These are phyloP conservation scores for Neonectria sp. DNA, from an alignment of 2,329 filamentous ascomycete species.

Conservation along the genomic window DNA sequence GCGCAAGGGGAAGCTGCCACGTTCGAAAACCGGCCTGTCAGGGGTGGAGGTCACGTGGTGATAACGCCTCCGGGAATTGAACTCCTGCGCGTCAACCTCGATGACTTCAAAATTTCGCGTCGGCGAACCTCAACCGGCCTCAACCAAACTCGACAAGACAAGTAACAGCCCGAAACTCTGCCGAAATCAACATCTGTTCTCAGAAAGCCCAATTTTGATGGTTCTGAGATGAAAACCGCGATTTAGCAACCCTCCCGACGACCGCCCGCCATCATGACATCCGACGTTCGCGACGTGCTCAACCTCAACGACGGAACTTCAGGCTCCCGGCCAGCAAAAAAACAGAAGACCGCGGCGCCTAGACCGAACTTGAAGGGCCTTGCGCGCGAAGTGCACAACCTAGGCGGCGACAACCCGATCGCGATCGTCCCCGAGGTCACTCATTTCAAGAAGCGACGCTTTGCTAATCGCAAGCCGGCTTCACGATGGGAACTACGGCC, in stretches of 20 bases:
- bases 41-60: constrained; percentile 55
- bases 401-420: constrained; percentile 77
- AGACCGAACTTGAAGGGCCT: constrained; percentile 74
- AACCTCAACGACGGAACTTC: constrained; percentile 76
- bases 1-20: constrained; percentile 64
- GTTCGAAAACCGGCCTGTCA: constrained; percentile 61
- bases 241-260: constrained; percentile 29
- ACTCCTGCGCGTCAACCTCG: constrained; percentile 24
- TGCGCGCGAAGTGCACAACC: constrained; percentile 75
- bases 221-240: constrained; percentile 41
- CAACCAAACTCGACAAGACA: constrained; percentile 16
- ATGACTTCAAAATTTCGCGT: constrained; percentile 33
- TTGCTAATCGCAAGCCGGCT: constrained; percentile 69
- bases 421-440: constrained; percentile 74
- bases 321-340: constrained; percentile 76
- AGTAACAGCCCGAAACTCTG: constrained; percentile 7
- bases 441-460: constrained; percentile 72
- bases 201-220: constrained; percentile 28
- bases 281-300: constrained; percentile 91
- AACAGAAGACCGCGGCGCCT: constrained; percentile 77
- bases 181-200: not conserved
- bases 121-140: constrained; percentile 19
- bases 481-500: constrained; percentile 76
- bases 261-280: constrained; percentile 70
- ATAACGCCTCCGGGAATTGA: constrained; percentile 31